phyloP scores from a whole-genome alignment of 192 early-diverging fungal genomes.

The Umbelopsis ramanniana region DNA sequence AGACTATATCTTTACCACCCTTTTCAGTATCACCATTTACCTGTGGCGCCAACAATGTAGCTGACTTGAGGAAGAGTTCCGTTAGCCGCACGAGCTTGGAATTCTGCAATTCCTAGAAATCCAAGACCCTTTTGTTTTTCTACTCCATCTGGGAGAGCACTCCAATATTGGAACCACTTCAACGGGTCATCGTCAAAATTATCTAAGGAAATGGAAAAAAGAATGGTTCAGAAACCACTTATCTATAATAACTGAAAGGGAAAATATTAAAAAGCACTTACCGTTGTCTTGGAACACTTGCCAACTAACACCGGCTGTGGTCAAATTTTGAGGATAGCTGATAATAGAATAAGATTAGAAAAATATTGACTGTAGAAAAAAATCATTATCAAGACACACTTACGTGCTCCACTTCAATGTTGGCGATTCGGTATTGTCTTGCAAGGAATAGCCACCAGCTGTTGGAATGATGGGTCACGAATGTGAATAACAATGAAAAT shows the following conservation, averaged over 20 bases:
- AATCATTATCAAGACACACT: background rate
- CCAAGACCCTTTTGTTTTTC: slow-evolving; percentile 7
- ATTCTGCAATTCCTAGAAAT: slow-evolving; percentile 19
- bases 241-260: no score
- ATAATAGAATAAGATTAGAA: background rate
- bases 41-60: slow-evolving; percentile 23
- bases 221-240: no score
- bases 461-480: background rate
- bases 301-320: slow-evolving; percentile 17
- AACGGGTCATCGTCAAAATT: slow-evolving; percentile 22
- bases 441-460: background rate
- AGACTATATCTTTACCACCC: background rate
- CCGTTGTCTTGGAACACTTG: slow-evolving; percentile 27
- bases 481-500: background rate
- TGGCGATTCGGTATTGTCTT: slow-evolving; percentile 10
- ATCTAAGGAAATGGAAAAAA: background rate
- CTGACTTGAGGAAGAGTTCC: slow-evolving; percentile 24
- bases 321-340: slow-evolving; percentile 25
- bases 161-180: slow-evolving; percentile 14
- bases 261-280: background rate
- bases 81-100: slow-evolving; percentile 3
- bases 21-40: background rate
- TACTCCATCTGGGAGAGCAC: background rate
- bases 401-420: slow-evolving; percentile 9
- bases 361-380: background rate